Conservation (phyloP, 108 stramenopile genomes). For the Nitzschia putrida region DNA sequence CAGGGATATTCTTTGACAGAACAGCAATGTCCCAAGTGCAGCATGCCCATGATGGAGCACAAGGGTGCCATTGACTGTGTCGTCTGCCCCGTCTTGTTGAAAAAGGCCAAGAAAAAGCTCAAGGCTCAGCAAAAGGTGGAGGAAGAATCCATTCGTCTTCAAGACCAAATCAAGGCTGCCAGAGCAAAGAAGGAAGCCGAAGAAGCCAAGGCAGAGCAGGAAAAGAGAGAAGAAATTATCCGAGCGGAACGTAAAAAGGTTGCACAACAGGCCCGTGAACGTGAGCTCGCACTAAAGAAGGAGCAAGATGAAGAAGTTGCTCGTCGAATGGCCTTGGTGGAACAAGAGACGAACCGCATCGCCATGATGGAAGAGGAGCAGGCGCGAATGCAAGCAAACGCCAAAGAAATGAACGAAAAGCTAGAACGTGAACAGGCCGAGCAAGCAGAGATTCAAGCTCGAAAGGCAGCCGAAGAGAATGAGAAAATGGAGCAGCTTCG, state of each 20-base stretch:
- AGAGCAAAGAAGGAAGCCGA: conserved; percentile 7
- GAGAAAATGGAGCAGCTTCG: conserved; percentile 3
- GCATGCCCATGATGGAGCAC: conserved; percentile 56
- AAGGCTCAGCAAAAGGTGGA: conserved; percentile 21
- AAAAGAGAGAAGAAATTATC: conserved; percentile 7
- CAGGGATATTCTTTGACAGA: conserved; percentile 53
- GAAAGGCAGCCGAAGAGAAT: not conserved
- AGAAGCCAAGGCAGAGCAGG: conserved; percentile 4
- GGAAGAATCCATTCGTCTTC: conserved; percentile 2
- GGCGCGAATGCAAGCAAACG: conserved; percentile 12
- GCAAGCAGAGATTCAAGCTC: not conserved
- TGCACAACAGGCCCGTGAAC: conserved; percentile 4
- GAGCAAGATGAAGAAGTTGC: conserved; percentile 28
- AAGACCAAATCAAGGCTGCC: conserved; percentile 1
- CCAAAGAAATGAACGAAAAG: conserved; percentile 12
- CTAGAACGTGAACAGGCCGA: conserved; percentile 15
- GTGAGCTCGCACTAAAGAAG: not conserved
- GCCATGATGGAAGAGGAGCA: conserved; percentile 25
- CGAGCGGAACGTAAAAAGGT: conserved; percentile 12
- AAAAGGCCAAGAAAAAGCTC: conserved; percentile 43
- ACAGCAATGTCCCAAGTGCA: conserved; percentile 43
- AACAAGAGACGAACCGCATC: conserved; percentile 6
- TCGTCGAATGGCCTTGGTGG: conserved; percentile 4
- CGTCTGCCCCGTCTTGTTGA: conserved; percentile 54
- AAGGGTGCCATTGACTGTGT: conserved; percentile 40